Conservation (phyloP, 345 rosid genomes). For the Erysimum cheiranthoides region DNA sequence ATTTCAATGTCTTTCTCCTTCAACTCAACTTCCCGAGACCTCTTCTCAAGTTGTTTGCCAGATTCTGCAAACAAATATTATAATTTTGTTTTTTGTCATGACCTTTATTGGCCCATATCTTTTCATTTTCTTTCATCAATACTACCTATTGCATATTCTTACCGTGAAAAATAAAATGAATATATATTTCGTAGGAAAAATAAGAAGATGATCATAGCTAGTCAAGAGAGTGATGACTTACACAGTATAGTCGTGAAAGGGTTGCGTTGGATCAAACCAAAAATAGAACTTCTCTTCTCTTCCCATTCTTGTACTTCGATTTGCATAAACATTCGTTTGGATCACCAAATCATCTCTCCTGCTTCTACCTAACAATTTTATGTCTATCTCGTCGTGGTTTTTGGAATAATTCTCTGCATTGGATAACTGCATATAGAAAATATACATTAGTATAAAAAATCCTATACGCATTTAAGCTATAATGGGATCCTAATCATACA, state of each 20-base stretch:
- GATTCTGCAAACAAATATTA: not conserved
- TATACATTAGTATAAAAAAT: conserved; percentile 11
- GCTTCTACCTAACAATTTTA: conserved; percentile 84
- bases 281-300: conserved; percentile 92
- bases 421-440: conserved; percentile 57
- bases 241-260: conserved; percentile 79
- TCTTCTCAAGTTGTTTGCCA: not conserved
- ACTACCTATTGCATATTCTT: not conserved
- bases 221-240: conserved; percentile 46
- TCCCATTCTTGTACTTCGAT: conserved; percentile 76
- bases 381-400: conserved; percentile 89
- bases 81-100: not conserved
- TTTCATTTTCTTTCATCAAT: not conserved
- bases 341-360: conserved; percentile 78
- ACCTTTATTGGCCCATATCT: conserved; percentile 18
- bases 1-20: conserved; percentile 17
- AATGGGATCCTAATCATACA: conserved; percentile 66
- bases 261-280: conserved; percentile 88
- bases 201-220: not conserved
- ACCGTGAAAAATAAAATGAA: not conserved
- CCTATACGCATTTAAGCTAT: conserved; percentile 38
- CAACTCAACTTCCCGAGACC: not conserved
- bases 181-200: not conserved
- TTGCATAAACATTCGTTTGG: conserved; percentile 84
- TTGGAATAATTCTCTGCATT: conserved; percentile 73